Percentiles rank a stretch among this genome's conserved stretches.
These are phyloP conservation scores for Talaromyces sp. DNA, from an alignment of 2,329 filamentous ascomycete species.

Conservation along the genomic window DNA sequence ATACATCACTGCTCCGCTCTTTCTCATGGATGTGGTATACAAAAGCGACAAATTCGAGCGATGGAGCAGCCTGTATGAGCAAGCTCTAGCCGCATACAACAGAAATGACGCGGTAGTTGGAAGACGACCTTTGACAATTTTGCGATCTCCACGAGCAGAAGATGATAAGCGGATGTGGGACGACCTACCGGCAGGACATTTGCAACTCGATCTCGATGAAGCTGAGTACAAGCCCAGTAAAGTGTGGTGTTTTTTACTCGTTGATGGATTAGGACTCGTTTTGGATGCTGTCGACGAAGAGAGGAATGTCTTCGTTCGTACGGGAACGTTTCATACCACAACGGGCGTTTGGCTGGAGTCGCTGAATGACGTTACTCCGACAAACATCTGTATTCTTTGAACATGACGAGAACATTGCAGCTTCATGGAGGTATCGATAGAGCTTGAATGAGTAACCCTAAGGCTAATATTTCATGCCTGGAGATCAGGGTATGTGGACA, in stretches of 20 bases:
- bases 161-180: background rate
- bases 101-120: background rate
- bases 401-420: background rate
- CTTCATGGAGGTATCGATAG: background rate
- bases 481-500: background rate
- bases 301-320: constrained; percentile 4
- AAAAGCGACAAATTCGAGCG: background rate
- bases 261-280: constrained; percentile 2
- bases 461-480: background rate
- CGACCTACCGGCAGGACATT: background rate
- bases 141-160: background rate
- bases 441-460: background rate
- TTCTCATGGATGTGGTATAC: constrained; percentile 5
- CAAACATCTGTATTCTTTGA: constrained; percentile 4
- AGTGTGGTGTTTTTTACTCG: constrained; percentile 9
- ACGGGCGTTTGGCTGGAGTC: background rate
- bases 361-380: background rate
- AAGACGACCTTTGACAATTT: background rate
- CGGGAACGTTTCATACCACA: constrained; percentile 4
- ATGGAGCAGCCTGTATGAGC: background rate
- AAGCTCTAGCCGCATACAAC: background rate
- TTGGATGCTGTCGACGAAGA: constrained; percentile 2
- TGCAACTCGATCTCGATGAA: constrained; percentile 8
- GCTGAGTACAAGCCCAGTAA: background rate
- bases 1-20: constrained; percentile 3